These are phyloP conservation scores for Talaromyces amestolkiae DNA, from an alignment of 2,329 filamentous ascomycete species.

Conservation along the genomic window DNA sequence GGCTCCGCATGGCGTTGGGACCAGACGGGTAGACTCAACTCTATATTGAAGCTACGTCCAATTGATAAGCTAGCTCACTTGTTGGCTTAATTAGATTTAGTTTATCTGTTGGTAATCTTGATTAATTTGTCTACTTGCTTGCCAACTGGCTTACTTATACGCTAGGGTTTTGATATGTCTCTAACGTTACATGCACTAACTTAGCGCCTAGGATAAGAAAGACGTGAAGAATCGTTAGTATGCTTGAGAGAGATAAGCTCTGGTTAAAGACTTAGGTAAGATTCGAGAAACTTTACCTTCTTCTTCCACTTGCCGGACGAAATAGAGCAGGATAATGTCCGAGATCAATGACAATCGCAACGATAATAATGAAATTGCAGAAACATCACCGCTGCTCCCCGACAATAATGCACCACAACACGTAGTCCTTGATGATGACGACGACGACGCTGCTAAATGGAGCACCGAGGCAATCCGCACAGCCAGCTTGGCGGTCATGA, in stretches of 20 bases:
- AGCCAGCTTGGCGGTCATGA: background rate
- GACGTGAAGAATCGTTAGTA: background rate
- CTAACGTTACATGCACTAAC: background rate
- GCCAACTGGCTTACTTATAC: background rate
- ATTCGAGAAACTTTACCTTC: background rate
- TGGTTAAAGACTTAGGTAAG: background rate
- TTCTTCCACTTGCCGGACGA: background rate
- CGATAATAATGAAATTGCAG: background rate
- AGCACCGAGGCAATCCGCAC: background rate
- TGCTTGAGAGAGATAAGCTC: background rate
- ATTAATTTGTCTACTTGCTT: background rate
- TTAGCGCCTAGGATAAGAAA: background rate
- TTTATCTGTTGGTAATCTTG: background rate
- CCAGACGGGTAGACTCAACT: background rate
- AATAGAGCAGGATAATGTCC: background rate
- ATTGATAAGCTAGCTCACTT: background rate
- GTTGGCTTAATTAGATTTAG: background rate
- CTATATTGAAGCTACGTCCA: background rate
- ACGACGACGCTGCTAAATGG: background rate
- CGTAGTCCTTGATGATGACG: background rate
- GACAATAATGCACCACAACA: background rate
- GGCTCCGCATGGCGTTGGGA: background rate
- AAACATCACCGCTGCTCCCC: background rate
- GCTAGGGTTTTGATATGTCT: background rate
- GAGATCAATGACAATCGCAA: background rate